These are phyloP conservation scores for Trypanosoma melophagium DNA, from an alignment of 208 protist species.

Conservation along the genomic window DNA sequence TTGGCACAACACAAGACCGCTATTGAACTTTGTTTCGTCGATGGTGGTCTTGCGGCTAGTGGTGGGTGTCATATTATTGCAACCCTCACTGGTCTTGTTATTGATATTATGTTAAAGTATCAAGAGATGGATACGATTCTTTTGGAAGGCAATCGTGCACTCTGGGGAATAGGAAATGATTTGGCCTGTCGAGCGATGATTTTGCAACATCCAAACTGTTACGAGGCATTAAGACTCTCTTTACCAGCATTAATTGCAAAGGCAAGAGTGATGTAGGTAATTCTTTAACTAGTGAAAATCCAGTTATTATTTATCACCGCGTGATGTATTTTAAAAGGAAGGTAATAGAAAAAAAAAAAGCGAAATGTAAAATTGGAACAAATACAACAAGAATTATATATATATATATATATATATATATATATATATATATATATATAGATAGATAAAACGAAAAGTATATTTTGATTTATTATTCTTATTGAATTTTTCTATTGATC, in stretches of 20 bases:
- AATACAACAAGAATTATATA: no score
- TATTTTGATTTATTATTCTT: neutral
- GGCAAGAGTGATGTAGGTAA: constrained; percentile 19
- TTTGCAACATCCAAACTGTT: constrained; percentile 63
- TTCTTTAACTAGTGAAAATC: neutral
- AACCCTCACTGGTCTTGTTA: constrained; percentile 60
- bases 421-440: neutral
- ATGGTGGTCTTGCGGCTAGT: constrained; percentile 19
- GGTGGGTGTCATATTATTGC: constrained; percentile 33
- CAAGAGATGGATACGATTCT: constrained; percentile 70
- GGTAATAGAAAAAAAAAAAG: neutral
- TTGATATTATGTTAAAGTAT: constrained; percentile 81
- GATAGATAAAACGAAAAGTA: neutral
- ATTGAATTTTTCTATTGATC: constrained; percentile 11
- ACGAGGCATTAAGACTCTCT: constrained; percentile 66
- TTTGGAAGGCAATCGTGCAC: constrained; percentile 61
- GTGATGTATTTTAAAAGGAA: neutral
- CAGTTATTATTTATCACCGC: constrained; percentile 6
- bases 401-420: neutral
- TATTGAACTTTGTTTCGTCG: constrained; percentile 33
- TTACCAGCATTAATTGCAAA: constrained; percentile 51
- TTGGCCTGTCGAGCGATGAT: constrained; percentile 59
- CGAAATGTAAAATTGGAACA: no score
- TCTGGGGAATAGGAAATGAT: constrained; percentile 87
- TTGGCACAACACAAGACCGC: constrained; percentile 56